Conservation (phyloP, 352 stramenopile species). For the Phytophthora sansomeana region DNA sequence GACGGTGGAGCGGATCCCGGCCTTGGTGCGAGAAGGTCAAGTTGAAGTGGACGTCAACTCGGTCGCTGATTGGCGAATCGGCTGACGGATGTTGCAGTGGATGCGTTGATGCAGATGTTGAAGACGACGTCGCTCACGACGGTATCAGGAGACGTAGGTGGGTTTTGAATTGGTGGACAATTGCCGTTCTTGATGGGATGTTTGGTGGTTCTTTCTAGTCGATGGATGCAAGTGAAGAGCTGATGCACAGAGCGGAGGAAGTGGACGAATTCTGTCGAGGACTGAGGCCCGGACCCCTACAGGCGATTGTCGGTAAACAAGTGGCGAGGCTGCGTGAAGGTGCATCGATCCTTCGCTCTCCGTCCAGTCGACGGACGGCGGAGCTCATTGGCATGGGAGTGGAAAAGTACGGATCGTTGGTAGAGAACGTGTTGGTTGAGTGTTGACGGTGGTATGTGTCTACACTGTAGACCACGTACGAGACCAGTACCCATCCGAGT, state of each 20-base stretch:
- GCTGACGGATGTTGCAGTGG: constrained; percentile 24
- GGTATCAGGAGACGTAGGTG: constrained; percentile 16
- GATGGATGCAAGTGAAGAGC: constrained; percentile 41
- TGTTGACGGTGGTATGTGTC: neutral
- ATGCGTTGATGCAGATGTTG: constrained; percentile 37
- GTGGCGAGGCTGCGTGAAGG: constrained; percentile 41
- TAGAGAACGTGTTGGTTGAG: neutral
- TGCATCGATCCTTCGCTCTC: constrained; percentile 40
- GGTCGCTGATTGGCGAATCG: neutral
- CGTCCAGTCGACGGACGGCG: constrained; percentile 18
- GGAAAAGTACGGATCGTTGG: constrained; percentile 16
- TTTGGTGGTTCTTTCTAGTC: constrained; percentile 33
- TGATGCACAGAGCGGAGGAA: constrained; percentile 50
- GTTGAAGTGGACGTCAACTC: constrained; percentile 13
- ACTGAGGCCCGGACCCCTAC: constrained; percentile 50
- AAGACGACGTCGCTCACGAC: constrained; percentile 5
- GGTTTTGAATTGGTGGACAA: neutral
- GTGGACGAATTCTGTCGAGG: constrained; percentile 53
- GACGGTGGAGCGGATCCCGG: constrained; percentile 50
- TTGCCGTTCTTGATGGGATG: neutral
- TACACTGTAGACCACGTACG: constrained; percentile 21
- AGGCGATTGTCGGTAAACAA: constrained; percentile 62
- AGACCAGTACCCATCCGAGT: constrained; percentile 34
- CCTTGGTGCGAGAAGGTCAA: constrained; percentile 56
- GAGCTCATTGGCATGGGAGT: constrained; percentile 21